phyloP scores from a whole-genome alignment of 495 filamentous ascomycete genomes.

The Cercophora newfieldiana region DNA sequence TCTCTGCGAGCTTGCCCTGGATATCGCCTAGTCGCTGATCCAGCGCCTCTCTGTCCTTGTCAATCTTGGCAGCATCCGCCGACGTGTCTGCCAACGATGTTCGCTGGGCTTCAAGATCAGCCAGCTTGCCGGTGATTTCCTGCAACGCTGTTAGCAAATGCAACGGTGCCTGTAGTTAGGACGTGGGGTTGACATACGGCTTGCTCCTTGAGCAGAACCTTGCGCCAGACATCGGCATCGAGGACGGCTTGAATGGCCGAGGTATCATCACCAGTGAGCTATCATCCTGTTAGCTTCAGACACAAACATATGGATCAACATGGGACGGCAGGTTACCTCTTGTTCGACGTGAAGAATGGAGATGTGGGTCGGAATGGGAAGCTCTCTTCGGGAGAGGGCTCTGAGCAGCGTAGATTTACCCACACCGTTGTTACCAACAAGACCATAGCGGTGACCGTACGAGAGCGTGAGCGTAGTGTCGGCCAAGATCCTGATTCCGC shows the following conservation, averaged over 20 bases:
- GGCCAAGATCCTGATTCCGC: slow-evolving; percentile 81
- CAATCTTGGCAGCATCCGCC: slow-evolving; percentile 77
- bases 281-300: slow-evolving; percentile 23
- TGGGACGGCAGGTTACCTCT: slow-evolving; percentile 60
- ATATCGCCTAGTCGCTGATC: slow-evolving; percentile 89
- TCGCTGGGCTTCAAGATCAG: slow-evolving; percentile 77
- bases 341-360: slow-evolving; percentile 99
- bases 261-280: slow-evolving; percentile 96
- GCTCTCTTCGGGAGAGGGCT: slow-evolving; percentile 88
- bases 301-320: not conserved
- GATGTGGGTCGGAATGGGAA: slow-evolving; percentile 93
- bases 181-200: slow-evolving; percentile 53
- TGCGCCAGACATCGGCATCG: slow-evolving; percentile 98
- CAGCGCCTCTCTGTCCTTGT: slow-evolving; percentile 83
- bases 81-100: slow-evolving; percentile 82
- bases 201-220: slow-evolving; percentile 90
- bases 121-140: slow-evolving; percentile 81
- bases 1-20: slow-evolving; percentile 89
- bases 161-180: not conserved
- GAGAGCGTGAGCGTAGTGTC: slow-evolving; percentile 89
- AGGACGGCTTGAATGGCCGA: slow-evolving; percentile 92
- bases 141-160: slow-evolving; percentile 36
- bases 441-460: slow-evolving; percentile 92
- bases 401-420: slow-evolving; percentile 95
- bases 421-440: slow-evolving; percentile 99